phyloP scores from a whole-genome alignment of 352 stramenopile species.

The Pseudoperonospora humuli region DNA sequence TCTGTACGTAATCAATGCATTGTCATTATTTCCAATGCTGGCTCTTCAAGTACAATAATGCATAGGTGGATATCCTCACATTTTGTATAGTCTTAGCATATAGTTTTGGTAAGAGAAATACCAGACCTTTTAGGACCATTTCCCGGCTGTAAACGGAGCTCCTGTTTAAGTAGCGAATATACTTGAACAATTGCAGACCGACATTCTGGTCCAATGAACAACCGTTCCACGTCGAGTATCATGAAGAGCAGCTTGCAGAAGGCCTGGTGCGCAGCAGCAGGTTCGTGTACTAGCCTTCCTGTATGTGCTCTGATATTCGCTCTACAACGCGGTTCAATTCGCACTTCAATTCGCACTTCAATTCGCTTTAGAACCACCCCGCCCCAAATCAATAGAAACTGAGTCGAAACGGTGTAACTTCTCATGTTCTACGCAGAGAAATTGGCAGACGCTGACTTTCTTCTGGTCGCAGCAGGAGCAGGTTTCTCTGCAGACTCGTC shows the following conservation, averaged over 20 bases:
- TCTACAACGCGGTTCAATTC: background rate
- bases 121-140: too few species aligned
- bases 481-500: conserved; percentile 88
- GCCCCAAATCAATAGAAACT: background rate
- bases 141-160: too few species aligned
- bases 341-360: too few species aligned
- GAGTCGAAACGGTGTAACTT: background rate
- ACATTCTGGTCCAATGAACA: conserved; percentile 2
- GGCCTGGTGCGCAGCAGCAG: conserved; percentile 27
- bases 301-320: background rate
- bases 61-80: too few species aligned
- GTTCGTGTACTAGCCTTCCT: conserved; percentile 4
- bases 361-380: background rate
- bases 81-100: too few species aligned
- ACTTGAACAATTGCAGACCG: background rate
- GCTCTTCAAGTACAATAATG: too few species aligned
- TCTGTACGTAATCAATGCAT: too few species aligned
- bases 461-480: conserved; percentile 82
- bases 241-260: conserved; percentile 6
- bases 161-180: background rate
- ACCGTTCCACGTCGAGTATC: background rate
- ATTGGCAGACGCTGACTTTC: conserved; percentile 70
- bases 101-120: too few species aligned
- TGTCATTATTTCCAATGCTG: too few species aligned
- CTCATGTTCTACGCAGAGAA: conserved; percentile 25